phyloP scores from a whole-genome alignment of 2,329 filamentous ascomycete species.

The Ceratocystis eucalypticola region DNA sequence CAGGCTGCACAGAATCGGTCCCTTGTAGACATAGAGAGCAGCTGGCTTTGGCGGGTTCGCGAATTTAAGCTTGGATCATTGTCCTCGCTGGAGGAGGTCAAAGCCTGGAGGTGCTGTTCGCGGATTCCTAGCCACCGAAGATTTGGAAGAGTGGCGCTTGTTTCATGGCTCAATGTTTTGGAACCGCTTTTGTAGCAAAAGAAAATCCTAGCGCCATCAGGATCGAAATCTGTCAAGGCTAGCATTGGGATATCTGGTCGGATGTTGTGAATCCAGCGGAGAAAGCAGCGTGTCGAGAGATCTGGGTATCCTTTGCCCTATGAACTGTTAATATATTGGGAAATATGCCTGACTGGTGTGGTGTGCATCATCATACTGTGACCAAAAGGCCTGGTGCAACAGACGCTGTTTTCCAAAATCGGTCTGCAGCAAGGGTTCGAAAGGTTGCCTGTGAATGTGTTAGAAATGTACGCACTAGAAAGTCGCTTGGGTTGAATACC shows the following conservation, averaged over 20 bases:
- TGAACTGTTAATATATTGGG: neutral
- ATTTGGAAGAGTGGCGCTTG: conserved; percentile 33
- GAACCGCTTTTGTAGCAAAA: conserved; percentile 62
- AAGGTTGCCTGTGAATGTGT: conserved; percentile 54
- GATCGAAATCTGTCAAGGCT: conserved; percentile 60
- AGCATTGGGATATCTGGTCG: conserved; percentile 43
- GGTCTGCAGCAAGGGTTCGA: conserved; percentile 45
- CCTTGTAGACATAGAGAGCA: conserved; percentile 33
- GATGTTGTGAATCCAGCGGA: conserved; percentile 38
- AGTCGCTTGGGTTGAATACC: conserved; percentile 28
- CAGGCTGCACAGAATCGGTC: conserved; percentile 46
- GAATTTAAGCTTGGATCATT: neutral
- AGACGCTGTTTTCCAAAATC: conserved; percentile 38
- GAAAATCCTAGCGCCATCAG: conserved; percentile 61
- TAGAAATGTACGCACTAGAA: conserved; percentile 19
- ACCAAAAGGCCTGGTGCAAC: conserved; percentile 49
- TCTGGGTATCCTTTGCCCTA: conserved; percentile 77
- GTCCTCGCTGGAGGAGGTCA: neutral
- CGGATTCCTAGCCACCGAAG: conserved; percentile 53
- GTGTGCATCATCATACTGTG: conserved; percentile 37
- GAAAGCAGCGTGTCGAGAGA: conserved; percentile 51
- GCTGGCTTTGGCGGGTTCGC: conserved; percentile 20
- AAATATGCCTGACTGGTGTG: neutral
- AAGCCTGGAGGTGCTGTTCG: conserved; percentile 29
- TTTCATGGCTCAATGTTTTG: conserved; percentile 46